Evolutionary conservation across 768 basidiomycete genomes (phyloP), one percentile per base, ranked within the genome.

Genomic region (Russula griseocarnosa): DNA sequence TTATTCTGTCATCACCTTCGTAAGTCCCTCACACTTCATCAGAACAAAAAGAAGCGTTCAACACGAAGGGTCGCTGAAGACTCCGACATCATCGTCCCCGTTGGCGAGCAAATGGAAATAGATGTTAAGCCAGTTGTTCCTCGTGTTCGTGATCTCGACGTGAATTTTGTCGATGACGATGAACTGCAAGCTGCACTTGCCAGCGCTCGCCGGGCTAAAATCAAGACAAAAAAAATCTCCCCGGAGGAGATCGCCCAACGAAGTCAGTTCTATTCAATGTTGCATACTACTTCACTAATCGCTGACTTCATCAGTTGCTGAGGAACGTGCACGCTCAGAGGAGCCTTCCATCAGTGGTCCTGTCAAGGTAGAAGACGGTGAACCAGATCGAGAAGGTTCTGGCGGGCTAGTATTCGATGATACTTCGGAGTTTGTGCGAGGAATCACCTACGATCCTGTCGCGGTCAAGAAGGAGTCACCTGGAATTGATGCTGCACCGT

Each of bases 101-200:
- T 72, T 40, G 82, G 82, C 40, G 80, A 82, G 65, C 77, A 75
- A 66, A 97, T 96, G 90, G 84, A 92, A 36, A 82, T 94, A 60
- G 95, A 97, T 71, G 77, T 82, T 69, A 86, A 83, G 69, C 84
- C 88, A n/a, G 78, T 84, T 62, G 76, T 85, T 30, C 84, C 86
- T 64, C 81, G 87, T 68, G 79, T 79, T 67, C 82, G 88, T 70
- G 85, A 94, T 73, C 80, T 93, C 58, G 86, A 94, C 73, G 80
- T 82, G 70, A 96, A 96, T 76, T 92, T 97, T 75, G 88, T 98
- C 67, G 97, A 98, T 76, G 97, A 99, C 74, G 97, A 99, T 74
- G 97, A 99, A 71, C 83, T 99, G 49, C 95, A 98, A 79, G 90
- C 91, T 47, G 92, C 91, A 30, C 80, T 98, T 63, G 88, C 96